phyloP scores from a whole-genome alignment of 1,284 basidiomycete genomes.

The Somion occarium region DNA sequence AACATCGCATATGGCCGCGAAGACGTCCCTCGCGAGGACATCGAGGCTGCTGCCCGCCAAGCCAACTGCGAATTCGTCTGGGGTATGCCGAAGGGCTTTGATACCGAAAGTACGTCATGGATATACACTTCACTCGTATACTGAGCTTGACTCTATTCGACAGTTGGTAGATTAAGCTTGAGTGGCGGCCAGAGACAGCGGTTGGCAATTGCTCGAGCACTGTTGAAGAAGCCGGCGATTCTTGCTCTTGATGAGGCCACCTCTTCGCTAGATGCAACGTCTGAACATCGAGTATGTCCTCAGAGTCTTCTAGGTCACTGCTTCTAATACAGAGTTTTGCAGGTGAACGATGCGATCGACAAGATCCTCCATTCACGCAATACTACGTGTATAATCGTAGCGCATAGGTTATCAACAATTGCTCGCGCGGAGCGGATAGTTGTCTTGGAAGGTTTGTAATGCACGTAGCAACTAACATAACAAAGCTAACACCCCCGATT shows the following conservation, averaged over 20 bases:
- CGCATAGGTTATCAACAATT: constrained; percentile 83
- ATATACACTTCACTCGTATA: not conserved
- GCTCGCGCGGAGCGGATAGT: constrained; percentile 82
- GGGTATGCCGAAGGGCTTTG: constrained; percentile 83
- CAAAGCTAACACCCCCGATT: not conserved
- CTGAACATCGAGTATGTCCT: constrained; percentile 71
- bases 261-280: constrained; percentile 82
- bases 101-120: constrained; percentile 56
- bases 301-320: not conserved
- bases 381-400: constrained; percentile 28
- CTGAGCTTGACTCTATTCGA: constrained; percentile 14
- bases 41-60: constrained; percentile 82
- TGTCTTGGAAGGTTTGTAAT: constrained; percentile 69
- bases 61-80: constrained; percentile 97
- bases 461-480: too few species aligned
- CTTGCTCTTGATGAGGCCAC: constrained; percentile 83
- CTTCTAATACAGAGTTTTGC: constrained; percentile 7
- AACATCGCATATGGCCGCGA: constrained; percentile 90
- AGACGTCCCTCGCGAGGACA: constrained; percentile 71
- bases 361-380: constrained; percentile 56
- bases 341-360: constrained; percentile 90
- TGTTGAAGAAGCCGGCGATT: constrained; percentile 82
- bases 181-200: constrained; percentile 66
- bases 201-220: constrained; percentile 74
- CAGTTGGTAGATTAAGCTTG: constrained; percentile 70